Conservation (phyloP, 2,329 filamentous ascomycete species). For the Hortaea werneckii region DNA sequence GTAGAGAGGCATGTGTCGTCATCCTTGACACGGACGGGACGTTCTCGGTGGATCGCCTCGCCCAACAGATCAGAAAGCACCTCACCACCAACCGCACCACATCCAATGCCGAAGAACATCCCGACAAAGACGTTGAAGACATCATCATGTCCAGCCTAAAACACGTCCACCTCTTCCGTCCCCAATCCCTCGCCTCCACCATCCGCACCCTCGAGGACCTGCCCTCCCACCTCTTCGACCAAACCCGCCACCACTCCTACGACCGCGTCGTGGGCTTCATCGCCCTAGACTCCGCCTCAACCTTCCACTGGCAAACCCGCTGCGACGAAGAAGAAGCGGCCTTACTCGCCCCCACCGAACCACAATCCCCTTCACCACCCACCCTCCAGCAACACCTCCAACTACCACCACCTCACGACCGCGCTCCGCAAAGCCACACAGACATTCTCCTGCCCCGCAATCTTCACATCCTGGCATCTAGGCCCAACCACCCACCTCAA, state of each 20-base stretch:
- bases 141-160: constrained; percentile 33
- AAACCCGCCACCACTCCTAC: constrained; percentile 34
- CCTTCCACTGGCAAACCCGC: constrained; percentile 47
- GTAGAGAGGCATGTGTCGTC: constrained; percentile 41
- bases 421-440: constrained; percentile 10
- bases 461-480: constrained; percentile 16
- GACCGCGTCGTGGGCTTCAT: constrained; percentile 40
- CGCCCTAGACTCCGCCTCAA: constrained; percentile 44
- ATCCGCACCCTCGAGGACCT: constrained; percentile 40
- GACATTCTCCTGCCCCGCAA: constrained; percentile 15
- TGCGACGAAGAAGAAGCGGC: constrained; percentile 28
- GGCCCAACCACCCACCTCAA: constrained; percentile 3
- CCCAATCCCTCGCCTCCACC: constrained; percentile 41
- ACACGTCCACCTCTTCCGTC: constrained; percentile 51
- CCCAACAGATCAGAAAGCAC: constrained; percentile 22
- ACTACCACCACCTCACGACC: constrained; percentile 12
- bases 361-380: not conserved
- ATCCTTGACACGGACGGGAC: constrained; percentile 47
- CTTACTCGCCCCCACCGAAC: not conserved
- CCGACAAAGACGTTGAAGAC: constrained; percentile 3
- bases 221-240: constrained; percentile 40
- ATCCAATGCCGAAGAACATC: not conserved
- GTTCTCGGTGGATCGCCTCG: constrained; percentile 43
- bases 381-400: not conserved
- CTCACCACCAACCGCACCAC: not conserved